phyloP scores from a whole-genome alignment of 805 yeast genomes.

The Candida glaebosa region DNA sequence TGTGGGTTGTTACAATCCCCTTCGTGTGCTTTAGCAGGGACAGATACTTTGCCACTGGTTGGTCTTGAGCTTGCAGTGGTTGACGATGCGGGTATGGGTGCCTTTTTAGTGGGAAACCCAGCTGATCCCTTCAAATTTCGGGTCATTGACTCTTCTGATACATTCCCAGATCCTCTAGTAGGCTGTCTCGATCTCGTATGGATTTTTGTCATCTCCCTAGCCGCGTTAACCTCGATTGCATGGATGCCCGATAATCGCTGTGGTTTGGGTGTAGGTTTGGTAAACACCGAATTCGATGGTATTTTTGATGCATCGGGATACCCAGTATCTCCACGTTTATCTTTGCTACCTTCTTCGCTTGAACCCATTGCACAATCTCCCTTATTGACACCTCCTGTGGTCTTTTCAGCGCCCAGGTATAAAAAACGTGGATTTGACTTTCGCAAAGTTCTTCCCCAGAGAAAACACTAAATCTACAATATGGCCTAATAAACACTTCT shows the following conservation, averaged over 20 bases:
- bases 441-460: not conserved
- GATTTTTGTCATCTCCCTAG: conserved; percentile 57
- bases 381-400: conserved; percentile 1
- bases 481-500: too few species aligned
- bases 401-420: not conserved
- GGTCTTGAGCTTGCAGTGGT: not conserved
- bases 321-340: not conserved
- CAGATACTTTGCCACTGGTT: conserved; percentile 16
- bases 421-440: not conserved
- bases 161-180: not conserved
- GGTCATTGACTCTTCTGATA: conserved; percentile 3
- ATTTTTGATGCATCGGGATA: not conserved
- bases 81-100: not conserved
- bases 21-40: conserved; percentile 43
- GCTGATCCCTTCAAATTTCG: not conserved
- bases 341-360: not conserved
- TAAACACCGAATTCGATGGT: conserved; percentile 4
- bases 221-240: conserved; percentile 55
- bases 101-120: not conserved
- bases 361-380: not conserved
- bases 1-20: conserved; percentile 40
- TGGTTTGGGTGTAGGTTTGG: conserved; percentile 6
- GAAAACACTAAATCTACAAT: not conserved
- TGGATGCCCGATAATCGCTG: conserved; percentile 38
- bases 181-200: conserved; percentile 44